These are phyloP conservation scores for Bruguiera gymnorhiza DNA, from an alignment of 345 rosid species.

Conservation along the genomic window DNA sequence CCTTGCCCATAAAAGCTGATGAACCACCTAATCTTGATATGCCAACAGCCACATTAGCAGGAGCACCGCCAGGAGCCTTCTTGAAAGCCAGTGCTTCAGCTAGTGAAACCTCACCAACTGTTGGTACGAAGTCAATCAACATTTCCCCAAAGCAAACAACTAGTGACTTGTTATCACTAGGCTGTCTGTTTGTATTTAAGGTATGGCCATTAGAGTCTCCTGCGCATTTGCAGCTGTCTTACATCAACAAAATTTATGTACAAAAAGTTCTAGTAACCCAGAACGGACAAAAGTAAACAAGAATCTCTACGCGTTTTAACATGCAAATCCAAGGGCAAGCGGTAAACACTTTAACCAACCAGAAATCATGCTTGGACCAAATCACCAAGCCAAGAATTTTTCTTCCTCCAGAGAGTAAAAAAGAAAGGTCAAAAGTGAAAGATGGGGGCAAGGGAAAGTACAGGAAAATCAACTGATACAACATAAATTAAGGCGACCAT, in stretches of 20 bases:
- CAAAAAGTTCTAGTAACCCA: background rate
- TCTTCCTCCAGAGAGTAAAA: too few relatives aligned
- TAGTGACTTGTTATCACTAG: constrained; percentile 22
- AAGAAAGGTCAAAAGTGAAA: too few relatives aligned
- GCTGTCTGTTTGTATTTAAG: constrained; percentile 3
- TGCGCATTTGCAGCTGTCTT: constrained; percentile 7
- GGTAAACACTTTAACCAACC: too few relatives aligned
- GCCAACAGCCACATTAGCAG: constrained; percentile 97
- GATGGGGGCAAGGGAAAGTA: background rate
- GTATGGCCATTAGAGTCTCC: constrained; percentile 13
- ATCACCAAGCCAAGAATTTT: too few relatives aligned
- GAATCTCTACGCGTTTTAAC: too few relatives aligned
- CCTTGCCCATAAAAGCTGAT: constrained; percentile 97
- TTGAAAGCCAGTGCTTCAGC: constrained; percentile 96
- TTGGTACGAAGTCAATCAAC: constrained; percentile 95
- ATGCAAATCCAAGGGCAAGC: too few relatives aligned
- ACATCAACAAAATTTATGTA: background rate
- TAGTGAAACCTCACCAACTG: constrained; percentile 77
- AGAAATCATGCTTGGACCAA: too few relatives aligned
- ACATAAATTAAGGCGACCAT: background rate
- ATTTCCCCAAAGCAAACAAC: constrained; percentile 94
- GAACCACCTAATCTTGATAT: constrained; percentile 87
- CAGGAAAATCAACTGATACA: background rate
- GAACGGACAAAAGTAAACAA: background rate
- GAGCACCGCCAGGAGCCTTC: constrained; percentile 99